A percentile compares a stretch with the other conserved stretches of the same genome.
Evolutionary conservation across 805 yeast species (phyloP).

Genomic region (Wickerhamiella musiphila): DNA sequence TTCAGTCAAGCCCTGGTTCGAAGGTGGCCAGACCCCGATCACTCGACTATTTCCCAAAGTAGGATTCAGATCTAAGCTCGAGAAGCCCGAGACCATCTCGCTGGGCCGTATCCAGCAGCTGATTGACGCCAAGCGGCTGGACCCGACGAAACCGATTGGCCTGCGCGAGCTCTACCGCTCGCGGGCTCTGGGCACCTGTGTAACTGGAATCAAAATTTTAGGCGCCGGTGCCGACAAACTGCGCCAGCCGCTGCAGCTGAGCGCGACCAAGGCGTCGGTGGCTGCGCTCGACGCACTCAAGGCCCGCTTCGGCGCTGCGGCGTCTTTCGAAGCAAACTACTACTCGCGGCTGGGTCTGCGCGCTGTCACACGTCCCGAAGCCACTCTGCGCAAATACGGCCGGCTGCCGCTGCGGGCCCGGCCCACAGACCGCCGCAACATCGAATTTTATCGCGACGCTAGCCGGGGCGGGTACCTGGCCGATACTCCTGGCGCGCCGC

Average conservation of each 20-base stretch:
- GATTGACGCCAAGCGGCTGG: constrained; percentile 48
- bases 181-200: constrained; percentile 56
- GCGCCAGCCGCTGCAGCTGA: constrained; percentile 48
- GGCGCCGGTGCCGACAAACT: constrained; percentile 37
- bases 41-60: constrained; percentile 69
- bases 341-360: constrained; percentile 48
- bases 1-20: constrained; percentile 80
- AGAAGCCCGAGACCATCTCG: constrained; percentile 33
- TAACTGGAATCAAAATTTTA: constrained; percentile 67
- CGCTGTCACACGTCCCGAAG: constrained; percentile 62
- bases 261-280: constrained; percentile 65
- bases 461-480: constrained; percentile 63
- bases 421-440: constrained; percentile 69
- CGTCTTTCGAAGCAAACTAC: constrained; percentile 50
- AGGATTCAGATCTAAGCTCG: constrained; percentile 42
- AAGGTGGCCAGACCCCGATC: constrained; percentile 97
- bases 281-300: constrained; percentile 63
- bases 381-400: constrained; percentile 52
- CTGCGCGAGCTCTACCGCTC: constrained; percentile 61
- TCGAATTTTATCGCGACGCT: constrained; percentile 56
- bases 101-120: constrained; percentile 54
- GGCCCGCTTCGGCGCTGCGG: constrained; percentile 36
- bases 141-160: constrained; percentile 34
- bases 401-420: constrained; percentile 70
- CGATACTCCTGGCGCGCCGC: constrained; percentile 39